phyloP scores from a whole-genome alignment of 1,284 basidiomycete genomes.

The Serendipita sp. region DNA sequence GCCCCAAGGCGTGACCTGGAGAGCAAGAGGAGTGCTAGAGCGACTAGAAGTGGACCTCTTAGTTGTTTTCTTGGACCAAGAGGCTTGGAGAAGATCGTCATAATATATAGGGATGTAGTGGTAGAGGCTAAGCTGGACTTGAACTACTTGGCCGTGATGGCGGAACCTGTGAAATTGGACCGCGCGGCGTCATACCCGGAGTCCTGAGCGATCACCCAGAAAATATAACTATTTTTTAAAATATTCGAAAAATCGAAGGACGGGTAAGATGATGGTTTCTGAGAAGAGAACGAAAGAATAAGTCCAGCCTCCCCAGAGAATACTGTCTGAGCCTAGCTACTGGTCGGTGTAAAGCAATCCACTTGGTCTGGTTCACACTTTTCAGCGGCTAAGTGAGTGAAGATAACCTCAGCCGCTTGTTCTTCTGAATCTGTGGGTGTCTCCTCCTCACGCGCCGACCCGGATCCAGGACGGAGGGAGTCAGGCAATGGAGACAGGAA shows the following conservation, averaged over 20 bases:
- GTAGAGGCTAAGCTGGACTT: background rate
- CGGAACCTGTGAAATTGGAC: conserved; percentile 60
- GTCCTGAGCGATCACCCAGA: conserved; percentile 12
- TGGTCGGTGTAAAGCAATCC: no score
- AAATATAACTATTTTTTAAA: conserved; percentile 30
- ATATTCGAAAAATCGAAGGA: no score
- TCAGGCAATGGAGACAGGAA: no score
- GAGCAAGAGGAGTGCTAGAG: background rate
- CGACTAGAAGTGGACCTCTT: background rate
- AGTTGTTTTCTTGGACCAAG: background rate
- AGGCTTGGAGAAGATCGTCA: conserved; percentile 4
- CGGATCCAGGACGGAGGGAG: background rate
- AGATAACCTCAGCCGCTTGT: background rate
- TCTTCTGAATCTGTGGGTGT: background rate
- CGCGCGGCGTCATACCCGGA: no score
- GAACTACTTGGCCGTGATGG: background rate
- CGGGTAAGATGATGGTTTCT: background rate
- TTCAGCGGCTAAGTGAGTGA: background rate
- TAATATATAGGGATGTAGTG: background rate
- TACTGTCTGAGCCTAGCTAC: no score
- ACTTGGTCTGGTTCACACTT: background rate
- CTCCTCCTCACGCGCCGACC: background rate
- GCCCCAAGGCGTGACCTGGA: background rate
- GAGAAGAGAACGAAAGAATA: no score
- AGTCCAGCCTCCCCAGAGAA: background rate